Conservation (phyloP, 805 yeast species). For the Peterozyma toletana region DNA sequence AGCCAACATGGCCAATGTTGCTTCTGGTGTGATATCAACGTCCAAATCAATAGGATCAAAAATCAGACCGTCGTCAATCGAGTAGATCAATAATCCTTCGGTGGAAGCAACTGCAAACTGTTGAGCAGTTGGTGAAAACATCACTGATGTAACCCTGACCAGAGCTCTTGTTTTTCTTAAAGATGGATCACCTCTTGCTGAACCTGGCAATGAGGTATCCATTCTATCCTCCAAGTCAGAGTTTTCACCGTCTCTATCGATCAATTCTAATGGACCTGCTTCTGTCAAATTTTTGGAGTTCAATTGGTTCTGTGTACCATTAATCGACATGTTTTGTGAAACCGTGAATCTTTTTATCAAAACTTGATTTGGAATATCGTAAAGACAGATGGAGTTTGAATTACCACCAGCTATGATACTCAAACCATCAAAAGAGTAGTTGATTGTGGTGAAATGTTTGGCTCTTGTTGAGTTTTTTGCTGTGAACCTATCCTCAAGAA, state of each 20-base stretch:
- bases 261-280: slow-evolving; percentile 74
- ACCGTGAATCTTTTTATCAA: slow-evolving; percentile 75
- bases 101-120: slow-evolving; percentile 95
- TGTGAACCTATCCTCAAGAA: slow-evolving; percentile 72
- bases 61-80: slow-evolving; percentile 64
- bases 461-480: slow-evolving; percentile 78
- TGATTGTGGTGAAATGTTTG: slow-evolving; percentile 71
- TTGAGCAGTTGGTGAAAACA: slow-evolving; percentile 83
- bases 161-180: slow-evolving; percentile 72
- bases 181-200: slow-evolving; percentile 71
- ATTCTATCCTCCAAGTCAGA: slow-evolving; percentile 79
- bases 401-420: slow-evolving; percentile 90
- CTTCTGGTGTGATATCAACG: slow-evolving; percentile 81
- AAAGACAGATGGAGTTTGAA: slow-evolving; percentile 83
- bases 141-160: slow-evolving; percentile 69
- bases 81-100: slow-evolving; percentile 80
- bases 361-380: slow-evolving; percentile 86
- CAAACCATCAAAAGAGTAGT: slow-evolving; percentile 85
- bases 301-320: slow-evolving; percentile 76
- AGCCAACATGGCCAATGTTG: slow-evolving; percentile 52
- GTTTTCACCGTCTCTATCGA: slow-evolving; percentile 81
- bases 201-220: slow-evolving; percentile 79
- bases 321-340: slow-evolving; percentile 82
- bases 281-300: slow-evolving; percentile 83
- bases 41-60: slow-evolving; percentile 97